Evolutionary conservation across 257 asterid genomes (phyloP), one percentile per base, ranked within the genome.

Genomic region (Nicotiana paniculata): DNA sequence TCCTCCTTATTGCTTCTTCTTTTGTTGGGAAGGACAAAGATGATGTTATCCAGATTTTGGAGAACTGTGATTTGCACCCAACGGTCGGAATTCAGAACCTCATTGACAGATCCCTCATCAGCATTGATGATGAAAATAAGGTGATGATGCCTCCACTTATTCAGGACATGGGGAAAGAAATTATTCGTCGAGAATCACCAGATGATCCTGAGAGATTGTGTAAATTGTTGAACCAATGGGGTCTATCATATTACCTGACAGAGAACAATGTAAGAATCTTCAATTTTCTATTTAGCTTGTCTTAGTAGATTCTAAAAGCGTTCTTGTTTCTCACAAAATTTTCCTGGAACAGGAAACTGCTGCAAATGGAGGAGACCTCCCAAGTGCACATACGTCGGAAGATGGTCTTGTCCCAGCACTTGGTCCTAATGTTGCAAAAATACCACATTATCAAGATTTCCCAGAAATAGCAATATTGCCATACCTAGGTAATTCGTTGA

Each of bases 11-110:
- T 69, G 62, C 84, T 21, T 24, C 59, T 9, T 70, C 0, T 35
- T 81, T 81, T 81, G 84, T 55, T 55, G 84, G 84, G 80, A 69
- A 54, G 79, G 80, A 81, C 84, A 81, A 57, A 51, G 61, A 54
- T 46, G 21, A 48, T 55, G 69, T 61, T 15, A 57, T 33, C 21
- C 17, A 30, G 16, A 4, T n/a, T 5, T 54, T 81, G 33, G 84
- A 81, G 37, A 35, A 55, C n/a, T 9, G 59, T 24, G 84, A 69
- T 68, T 69, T 81, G 28, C 69, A 81, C 80, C 79, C 84, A 55
- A 43, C 37, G 7, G 58, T 69, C 24, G 80, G 84, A 55, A 81
- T 81, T 81, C 70, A 81, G 80, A 81, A 81, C n/a, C 84, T 81
- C 80, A 12, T 58, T n/a, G 84, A 81, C 18, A 70, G 80, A 81